Conservation (phyloP, 2,329 filamentous ascomycete species). For the Penicillium sp. region DNA sequence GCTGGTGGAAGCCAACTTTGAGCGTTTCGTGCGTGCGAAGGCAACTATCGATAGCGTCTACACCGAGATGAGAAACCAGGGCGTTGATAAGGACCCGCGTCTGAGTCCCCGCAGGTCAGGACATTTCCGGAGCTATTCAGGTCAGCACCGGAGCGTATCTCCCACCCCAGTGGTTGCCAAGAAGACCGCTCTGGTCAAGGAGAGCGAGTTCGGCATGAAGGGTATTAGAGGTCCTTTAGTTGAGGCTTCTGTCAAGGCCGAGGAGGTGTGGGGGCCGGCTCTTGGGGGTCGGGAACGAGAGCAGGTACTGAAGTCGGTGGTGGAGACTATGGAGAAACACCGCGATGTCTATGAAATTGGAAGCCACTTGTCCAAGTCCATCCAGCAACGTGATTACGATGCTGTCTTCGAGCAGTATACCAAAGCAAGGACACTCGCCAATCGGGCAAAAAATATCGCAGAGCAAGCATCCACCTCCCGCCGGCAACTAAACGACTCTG, state of each 20-base stretch:
- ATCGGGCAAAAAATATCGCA: slow-evolving; percentile 71
- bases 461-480: slow-evolving; percentile 53
- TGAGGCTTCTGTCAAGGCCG: slow-evolving; percentile 88
- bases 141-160: slow-evolving; percentile 42
- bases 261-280: slow-evolving; percentile 96
- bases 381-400: slow-evolving; percentile 89
- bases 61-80: slow-evolving; percentile 83
- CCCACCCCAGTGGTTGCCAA: slow-evolving; percentile 52
- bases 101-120: slow-evolving; percentile 63
- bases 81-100: slow-evolving; percentile 51
- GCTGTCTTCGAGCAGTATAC: slow-evolving; percentile 81
- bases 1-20: slow-evolving; percentile 95
- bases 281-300: slow-evolving; percentile 89
- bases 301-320: slow-evolving; percentile 75
- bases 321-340: slow-evolving; percentile 74
- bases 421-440: slow-evolving; percentile 76
- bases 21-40: slow-evolving; percentile 95
- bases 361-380: slow-evolving; percentile 73
- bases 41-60: slow-evolving; percentile 99
- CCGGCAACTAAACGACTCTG: slow-evolving; percentile 67
- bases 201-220: slow-evolving; percentile 84
- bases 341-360: slow-evolving; percentile 81
- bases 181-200: slow-evolving; percentile 89
- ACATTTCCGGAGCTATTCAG: slow-evolving; percentile 57
- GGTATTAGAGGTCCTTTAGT: slow-evolving; percentile 86